These are phyloP conservation scores for Venturia oleaginea DNA, from an alignment of 2,329 filamentous ascomycete species.

Conservation along the genomic window DNA sequence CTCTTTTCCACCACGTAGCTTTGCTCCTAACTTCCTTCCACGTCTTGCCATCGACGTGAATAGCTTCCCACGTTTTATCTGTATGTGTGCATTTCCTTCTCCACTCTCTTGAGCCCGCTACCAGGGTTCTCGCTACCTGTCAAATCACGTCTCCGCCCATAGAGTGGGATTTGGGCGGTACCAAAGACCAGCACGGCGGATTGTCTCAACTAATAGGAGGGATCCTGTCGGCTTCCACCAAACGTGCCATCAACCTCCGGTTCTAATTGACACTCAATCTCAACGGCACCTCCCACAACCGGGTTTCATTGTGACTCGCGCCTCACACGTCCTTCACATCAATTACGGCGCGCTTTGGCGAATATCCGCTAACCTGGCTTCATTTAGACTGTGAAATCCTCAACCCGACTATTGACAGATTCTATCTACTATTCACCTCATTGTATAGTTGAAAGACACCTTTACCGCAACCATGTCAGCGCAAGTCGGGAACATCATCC, in stretches of 20 bases:
- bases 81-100: background rate
- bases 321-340: background rate
- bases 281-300: background rate
- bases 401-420: background rate
- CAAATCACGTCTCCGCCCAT: background rate
- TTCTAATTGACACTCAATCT: background rate
- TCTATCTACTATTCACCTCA: background rate
- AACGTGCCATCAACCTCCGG: background rate
- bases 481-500: slow-evolving; percentile 30
- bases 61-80: background rate
- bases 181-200: background rate
- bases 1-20: background rate
- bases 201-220: background rate
- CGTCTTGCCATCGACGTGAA: background rate
- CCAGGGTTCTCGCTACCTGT: background rate
- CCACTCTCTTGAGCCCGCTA: background rate
- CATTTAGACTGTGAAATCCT: background rate
- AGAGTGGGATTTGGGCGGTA: background rate
- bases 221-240: background rate
- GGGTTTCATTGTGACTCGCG: background rate
- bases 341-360: background rate
- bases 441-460: background rate
- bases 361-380: background rate
- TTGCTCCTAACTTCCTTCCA: background rate
- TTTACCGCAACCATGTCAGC: background rate